These are phyloP conservation scores for Priceomyces melissophilus DNA, from an alignment of 805 yeast species.

Conservation along the genomic window DNA sequence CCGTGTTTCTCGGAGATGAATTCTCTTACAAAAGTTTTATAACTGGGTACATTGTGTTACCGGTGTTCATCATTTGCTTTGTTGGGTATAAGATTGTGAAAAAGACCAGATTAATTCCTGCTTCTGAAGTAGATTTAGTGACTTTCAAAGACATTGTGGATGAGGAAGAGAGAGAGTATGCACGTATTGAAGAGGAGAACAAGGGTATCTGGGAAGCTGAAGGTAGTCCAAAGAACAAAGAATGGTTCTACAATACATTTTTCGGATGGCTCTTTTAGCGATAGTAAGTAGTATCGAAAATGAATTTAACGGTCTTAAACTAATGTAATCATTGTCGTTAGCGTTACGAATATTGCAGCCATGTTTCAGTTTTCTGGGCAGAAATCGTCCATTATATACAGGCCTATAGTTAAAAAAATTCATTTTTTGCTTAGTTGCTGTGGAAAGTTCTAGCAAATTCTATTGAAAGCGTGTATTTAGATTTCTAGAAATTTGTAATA, in stretches of 20 bases:
- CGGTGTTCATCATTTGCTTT: conserved; percentile 53
- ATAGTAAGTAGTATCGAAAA: not conserved
- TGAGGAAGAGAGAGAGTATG: conserved; percentile 45
- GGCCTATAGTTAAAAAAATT: not conserved
- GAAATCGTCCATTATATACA: too few species aligned
- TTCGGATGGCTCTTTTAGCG: conserved; percentile 47
- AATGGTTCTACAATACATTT: conserved; percentile 47
- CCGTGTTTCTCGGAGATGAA: conserved; percentile 58
- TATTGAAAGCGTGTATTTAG: conserved; percentile 1
- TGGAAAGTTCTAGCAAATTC: conserved; percentile 9
- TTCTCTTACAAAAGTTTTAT: conserved; percentile 65
- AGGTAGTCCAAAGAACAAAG: conserved; percentile 38
- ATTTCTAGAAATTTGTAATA: conserved; percentile 1
- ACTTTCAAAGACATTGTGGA: conserved; percentile 56
- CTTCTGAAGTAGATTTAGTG: conserved; percentile 58
- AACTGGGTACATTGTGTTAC: conserved; percentile 75
- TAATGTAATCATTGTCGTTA: too few species aligned
- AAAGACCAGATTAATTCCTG: conserved; percentile 46
- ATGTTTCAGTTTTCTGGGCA: too few species aligned
- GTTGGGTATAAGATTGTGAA: conserved; percentile 57
- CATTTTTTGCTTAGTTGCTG: not conserved
- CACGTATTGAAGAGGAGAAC: conserved; percentile 30
- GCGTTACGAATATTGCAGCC: too few species aligned
- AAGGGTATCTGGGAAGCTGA: conserved; percentile 38
- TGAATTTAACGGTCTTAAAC: too few species aligned